These are phyloP conservation scores for Corymbia citriodora DNA, from an alignment of 441 rosid genomes.

Conservation along the genomic window DNA sequence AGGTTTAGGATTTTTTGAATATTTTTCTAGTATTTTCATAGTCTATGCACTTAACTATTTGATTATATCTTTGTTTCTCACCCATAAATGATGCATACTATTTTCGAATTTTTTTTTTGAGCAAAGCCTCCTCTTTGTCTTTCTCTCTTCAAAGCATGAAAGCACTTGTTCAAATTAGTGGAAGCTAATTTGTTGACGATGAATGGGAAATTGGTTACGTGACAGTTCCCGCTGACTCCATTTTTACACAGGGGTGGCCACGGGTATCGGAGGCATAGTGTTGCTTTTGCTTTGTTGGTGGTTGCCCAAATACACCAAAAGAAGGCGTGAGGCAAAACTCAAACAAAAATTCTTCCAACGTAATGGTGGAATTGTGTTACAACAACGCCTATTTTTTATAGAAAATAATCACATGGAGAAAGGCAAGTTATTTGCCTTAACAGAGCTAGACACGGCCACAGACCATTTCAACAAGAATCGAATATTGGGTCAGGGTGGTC, in stretches of 20 bases:
- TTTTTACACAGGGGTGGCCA: not conserved
- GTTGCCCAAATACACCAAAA: not conserved
- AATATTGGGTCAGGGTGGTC: not conserved
- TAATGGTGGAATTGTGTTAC: not conserved
- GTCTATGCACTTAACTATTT: no score
- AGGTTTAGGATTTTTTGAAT: no score
- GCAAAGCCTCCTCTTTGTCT: not conserved
- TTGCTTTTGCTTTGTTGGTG: not conserved
- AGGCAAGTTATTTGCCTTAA: not conserved
- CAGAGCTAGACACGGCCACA: fast-evolving
- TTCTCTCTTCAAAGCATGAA: not conserved
- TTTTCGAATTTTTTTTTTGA: no score
- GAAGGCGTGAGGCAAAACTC: not conserved
- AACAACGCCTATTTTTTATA: not conserved
- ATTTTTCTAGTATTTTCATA: no score
- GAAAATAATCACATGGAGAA: not conserved
- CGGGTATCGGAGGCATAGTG: not conserved
- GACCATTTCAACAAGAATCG: not conserved
- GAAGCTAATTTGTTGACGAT: not conserved
- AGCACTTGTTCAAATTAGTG: not conserved
- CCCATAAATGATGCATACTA: no score
- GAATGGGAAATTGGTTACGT: not conserved
- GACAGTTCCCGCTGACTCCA: not conserved
- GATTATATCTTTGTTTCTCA: no score
- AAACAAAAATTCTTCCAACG: not conserved